A percentile compares a stretch with the other conserved stretches of the same genome.
Conservation (phyloP, 78 protist genomes). For the Anaeramoeba ignava region DNA sequence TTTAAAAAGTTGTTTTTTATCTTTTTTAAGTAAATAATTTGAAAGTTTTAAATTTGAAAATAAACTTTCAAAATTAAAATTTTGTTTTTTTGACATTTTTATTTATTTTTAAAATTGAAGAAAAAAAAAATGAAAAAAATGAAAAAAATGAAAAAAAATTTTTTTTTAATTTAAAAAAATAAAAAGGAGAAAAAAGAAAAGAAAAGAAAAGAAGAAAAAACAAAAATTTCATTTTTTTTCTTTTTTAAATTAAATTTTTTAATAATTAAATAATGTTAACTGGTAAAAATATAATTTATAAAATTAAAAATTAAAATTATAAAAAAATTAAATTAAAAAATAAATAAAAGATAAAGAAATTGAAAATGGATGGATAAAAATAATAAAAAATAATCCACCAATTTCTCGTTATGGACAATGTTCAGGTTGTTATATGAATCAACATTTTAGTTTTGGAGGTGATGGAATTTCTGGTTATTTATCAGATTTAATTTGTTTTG, state of each 20-base stretch:
- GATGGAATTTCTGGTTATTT: too few relatives aligned
- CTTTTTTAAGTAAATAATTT: not conserved
- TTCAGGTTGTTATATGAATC: too few relatives aligned
- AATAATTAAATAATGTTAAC: not conserved
- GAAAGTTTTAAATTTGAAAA: not conserved
- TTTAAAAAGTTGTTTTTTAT: too few relatives aligned
- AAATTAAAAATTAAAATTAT: constrained; percentile 1
- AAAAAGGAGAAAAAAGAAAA: constrained; percentile 2
- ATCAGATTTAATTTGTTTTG: too few relatives aligned
- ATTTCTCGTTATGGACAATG: too few relatives aligned
- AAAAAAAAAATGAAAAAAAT: not conserved
- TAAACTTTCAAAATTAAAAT: not conserved
- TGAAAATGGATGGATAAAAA: constrained; percentile 6
- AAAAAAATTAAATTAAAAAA: not conserved
- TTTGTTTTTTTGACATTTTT: not conserved
- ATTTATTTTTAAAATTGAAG: not conserved
- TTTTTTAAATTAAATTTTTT: too few relatives aligned
- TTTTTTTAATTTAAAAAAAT: not conserved
- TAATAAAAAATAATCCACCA: too few relatives aligned
- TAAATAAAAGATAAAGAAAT: constrained; percentile 5
- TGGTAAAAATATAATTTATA: not conserved
- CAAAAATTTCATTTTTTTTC: not conserved
- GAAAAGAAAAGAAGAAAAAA: not conserved
- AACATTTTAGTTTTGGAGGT: too few relatives aligned
- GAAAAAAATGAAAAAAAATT: constrained; percentile 4